phyloP scores from a whole-genome alignment of 192 early-diverging fungal genomes.

The Podila epicladia region DNA sequence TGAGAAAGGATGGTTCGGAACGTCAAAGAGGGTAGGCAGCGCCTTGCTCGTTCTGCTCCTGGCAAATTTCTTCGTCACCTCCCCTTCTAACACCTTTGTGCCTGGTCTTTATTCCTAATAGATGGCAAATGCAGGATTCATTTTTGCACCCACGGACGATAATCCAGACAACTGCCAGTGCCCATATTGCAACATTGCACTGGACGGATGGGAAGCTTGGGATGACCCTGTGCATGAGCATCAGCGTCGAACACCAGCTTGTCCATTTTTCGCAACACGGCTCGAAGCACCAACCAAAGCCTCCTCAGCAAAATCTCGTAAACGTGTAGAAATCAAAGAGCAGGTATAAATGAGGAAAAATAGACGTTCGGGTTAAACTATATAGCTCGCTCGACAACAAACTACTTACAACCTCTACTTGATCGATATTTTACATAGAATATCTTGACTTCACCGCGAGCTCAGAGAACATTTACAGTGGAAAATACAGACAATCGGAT shows the following conservation, averaged over 20 bases:
- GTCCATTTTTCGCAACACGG: slow-evolving; percentile 42
- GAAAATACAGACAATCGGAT: background rate
- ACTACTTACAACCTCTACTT: no score
- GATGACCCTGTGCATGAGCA: slow-evolving; percentile 55
- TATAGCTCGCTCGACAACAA: no score
- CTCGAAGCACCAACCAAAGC: slow-evolving; percentile 25
- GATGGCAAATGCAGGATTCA: slow-evolving; percentile 55
- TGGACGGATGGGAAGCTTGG: slow-evolving; percentile 46
- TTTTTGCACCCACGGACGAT: slow-evolving; percentile 29
- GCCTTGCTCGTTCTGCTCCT: background rate
- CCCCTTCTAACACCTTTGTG: background rate
- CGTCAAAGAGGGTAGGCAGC: slow-evolving; percentile 28
- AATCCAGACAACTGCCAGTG: slow-evolving; percentile 40
- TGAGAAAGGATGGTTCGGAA: slow-evolving; percentile 34
- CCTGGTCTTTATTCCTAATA: background rate
- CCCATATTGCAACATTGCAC: slow-evolving; percentile 38
- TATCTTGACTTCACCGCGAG: background rate
- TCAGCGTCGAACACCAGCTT: slow-evolving; percentile 26
- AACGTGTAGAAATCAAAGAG: slow-evolving; percentile 9
- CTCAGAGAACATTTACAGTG: background rate
- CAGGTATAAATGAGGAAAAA: background rate
- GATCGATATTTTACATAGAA: no score
- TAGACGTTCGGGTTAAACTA: no score
- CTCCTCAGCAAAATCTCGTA: slow-evolving; percentile 8
- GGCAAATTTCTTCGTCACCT: background rate